phyloP scores from a whole-genome alignment of 2,329 filamentous ascomycete species.

The Parasarocladium wereldwijsianum region DNA sequence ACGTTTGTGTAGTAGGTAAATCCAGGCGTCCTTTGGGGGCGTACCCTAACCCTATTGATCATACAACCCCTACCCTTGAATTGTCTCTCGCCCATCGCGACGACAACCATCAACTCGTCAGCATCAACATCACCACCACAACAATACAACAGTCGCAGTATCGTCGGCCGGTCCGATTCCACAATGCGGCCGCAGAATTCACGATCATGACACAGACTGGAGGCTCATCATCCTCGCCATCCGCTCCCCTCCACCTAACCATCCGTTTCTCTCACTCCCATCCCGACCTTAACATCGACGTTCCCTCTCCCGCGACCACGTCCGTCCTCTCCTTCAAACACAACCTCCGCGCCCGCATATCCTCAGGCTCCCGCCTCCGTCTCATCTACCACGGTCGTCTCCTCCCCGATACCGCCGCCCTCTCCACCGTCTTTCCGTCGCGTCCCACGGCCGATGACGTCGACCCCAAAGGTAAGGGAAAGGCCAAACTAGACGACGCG shows the following conservation, averaged over 20 bases:
- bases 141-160: too few relatives aligned
- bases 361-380: constrained; percentile 58
- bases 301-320: constrained; percentile 51
- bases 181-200: too few relatives aligned
- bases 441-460: constrained; percentile 29
- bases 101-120: too few relatives aligned
- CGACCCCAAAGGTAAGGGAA: constrained; percentile 34
- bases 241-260: constrained; percentile 53
- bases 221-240: constrained; percentile 8
- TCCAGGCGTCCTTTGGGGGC: too few relatives aligned
- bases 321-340: constrained; percentile 71
- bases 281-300: constrained; percentile 68
- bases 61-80: too few relatives aligned
- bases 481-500: constrained; percentile 28
- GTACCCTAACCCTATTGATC: too few relatives aligned
- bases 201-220: constrained; percentile 7
- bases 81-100: too few relatives aligned
- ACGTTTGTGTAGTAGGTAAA: neutral
- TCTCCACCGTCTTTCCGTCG: constrained; percentile 51
- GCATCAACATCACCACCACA: too few relatives aligned
- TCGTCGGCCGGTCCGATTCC: too few relatives aligned
- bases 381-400: constrained; percentile 85
- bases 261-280: constrained; percentile 82
- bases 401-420: constrained; percentile 56
- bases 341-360: constrained; percentile 60